These are phyloP conservation scores for Colletotrichum camelliae DNA, from an alignment of 2,329 filamentous ascomycete genomes.

Conservation along the genomic window DNA sequence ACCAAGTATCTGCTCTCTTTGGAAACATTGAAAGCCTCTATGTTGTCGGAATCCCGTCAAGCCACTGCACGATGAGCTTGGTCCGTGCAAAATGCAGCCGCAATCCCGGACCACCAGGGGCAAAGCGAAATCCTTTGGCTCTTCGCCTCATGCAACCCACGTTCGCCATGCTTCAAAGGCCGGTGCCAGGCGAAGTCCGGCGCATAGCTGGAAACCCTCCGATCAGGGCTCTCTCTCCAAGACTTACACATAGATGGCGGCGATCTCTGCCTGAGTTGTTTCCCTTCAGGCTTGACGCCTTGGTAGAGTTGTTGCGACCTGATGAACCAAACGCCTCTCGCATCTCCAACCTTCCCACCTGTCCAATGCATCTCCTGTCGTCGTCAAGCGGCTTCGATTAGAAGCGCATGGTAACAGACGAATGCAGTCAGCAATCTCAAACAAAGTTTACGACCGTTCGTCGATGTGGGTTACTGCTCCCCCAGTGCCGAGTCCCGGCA, in stretches of 20 bases:
- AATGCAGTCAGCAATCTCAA: not conserved
- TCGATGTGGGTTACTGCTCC: not conserved
- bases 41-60: not conserved
- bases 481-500: not conserved
- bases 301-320: not conserved
- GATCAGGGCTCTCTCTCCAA: accelerated
- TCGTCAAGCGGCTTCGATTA: not conserved
- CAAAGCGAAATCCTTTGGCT: not conserved
- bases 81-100: not conserved
- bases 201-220: not conserved
- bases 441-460: not conserved
- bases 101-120: not conserved
- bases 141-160: not conserved
- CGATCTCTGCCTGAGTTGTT: not conserved
- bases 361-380: not conserved
- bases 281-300: not conserved
- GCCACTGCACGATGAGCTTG: not conserved
- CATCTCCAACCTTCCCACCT: accelerated
- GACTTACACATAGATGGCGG: not conserved
- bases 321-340: not conserved
- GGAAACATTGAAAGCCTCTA: not conserved
- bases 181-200: not conserved
- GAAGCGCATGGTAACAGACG: not conserved
- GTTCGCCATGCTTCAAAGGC: not conserved
- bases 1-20: not conserved